These are phyloP conservation scores for Pachysandra terminalis DNA, from an alignment of 164 flowering plant genomes.

Conservation along the genomic window DNA sequence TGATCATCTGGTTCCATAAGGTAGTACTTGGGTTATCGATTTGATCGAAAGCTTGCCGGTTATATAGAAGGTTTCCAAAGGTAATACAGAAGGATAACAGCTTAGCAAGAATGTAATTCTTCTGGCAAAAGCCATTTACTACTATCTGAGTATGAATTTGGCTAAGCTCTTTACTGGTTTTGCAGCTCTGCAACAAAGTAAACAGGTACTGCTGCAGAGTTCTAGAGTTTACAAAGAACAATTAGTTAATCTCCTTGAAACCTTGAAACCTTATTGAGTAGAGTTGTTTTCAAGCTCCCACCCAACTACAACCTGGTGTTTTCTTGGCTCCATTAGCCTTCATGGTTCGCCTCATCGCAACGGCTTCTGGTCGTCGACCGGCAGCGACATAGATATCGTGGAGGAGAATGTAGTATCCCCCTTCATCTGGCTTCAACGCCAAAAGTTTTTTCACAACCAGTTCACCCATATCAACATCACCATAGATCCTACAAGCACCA, in stretches of 20 bases:
- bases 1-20: conserved; percentile 62
- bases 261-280: no score
- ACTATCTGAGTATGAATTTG: conserved; percentile 51
- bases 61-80: conserved; percentile 28
- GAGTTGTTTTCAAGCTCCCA: conserved; percentile 1
- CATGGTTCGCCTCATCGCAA: conserved; percentile 23
- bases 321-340: conserved; percentile 23
- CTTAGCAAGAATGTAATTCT: conserved; percentile 50
- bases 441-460: conserved; percentile 22
- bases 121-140: conserved; percentile 43
- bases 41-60: conserved; percentile 28
- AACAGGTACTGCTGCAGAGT: conserved; percentile 38
- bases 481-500: conserved; percentile 31
- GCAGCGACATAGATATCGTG: conserved; percentile 27
- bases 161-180: conserved; percentile 18
- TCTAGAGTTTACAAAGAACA: conserved; percentile 18
- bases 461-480: conserved; percentile 28
- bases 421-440: conserved; percentile 30
- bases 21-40: conserved; percentile 37
- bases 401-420: conserved; percentile 30
- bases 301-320: conserved; percentile 26
- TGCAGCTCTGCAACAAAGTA: conserved; percentile 29
- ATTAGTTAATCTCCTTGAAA: no score
- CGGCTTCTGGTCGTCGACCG: conserved; percentile 20
- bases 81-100: conserved; percentile 35